phyloP scores from a whole-genome alignment of 108 stramenopile species.

The Pseudonitzschia multistriata region DNA sequence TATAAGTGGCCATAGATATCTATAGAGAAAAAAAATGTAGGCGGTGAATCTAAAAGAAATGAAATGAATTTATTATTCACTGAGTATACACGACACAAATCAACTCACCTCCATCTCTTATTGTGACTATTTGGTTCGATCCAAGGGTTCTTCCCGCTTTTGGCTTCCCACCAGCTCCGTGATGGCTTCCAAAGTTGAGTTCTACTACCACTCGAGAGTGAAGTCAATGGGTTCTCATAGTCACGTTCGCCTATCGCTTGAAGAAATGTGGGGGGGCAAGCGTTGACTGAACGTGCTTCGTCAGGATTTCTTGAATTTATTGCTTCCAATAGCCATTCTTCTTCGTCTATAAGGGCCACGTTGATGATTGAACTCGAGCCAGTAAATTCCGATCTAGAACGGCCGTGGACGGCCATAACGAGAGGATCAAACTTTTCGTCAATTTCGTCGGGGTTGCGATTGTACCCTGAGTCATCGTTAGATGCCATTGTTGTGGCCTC shows the following conservation, averaged over 20 bases:
- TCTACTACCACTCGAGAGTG: conserved; percentile 39
- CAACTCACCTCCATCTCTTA: conserved; percentile 87
- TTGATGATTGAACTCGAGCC: conserved; percentile 33
- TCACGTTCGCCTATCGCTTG: conserved; percentile 87
- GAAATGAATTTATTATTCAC: conserved; percentile 17
- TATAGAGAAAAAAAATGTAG: conserved; percentile 25
- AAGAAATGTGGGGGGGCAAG: conserved; percentile 71
- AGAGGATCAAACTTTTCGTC: conserved; percentile 45
- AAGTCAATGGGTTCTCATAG: conserved; percentile 48
- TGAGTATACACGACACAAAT: no score
- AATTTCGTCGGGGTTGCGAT: conserved; percentile 25
- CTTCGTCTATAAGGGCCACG: conserved; percentile 76
- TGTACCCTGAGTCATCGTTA: conserved; percentile 44
- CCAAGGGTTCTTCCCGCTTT: conserved; percentile 87
- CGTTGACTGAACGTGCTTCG: conserved; percentile 35
- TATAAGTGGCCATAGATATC: conserved; percentile 89
- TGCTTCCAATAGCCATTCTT: conserved; percentile 70
- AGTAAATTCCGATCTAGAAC: conserved; percentile 8
- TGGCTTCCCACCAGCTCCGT: conserved; percentile 91
- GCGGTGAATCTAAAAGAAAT: background rate
- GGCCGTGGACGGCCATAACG: conserved; percentile 44
- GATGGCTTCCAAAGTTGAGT: conserved; percentile 90
- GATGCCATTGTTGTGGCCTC: conserved; percentile 65
- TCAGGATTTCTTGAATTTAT: conserved; percentile 57
- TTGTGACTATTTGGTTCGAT: conserved; percentile 87